Conservation (phyloP, 306 rosid species). For the Cucumis sativus region Cucumber_9930_V3 NC_026658.2:17067501-17068000, state of each 20-base stretch:
- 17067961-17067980: constrained; percentile 34
- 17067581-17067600: neutral
- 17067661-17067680: neutral
- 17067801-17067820: constrained; percentile 31
- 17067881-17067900: constrained; percentile 28
- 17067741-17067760: neutral
- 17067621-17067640: neutral
- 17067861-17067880: constrained; percentile 31
- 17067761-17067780: neutral
- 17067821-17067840: constrained; percentile 41
- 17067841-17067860: constrained; percentile 40
- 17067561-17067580: neutral
- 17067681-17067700: neutral
- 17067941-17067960: constrained; percentile 14
- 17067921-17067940: constrained; percentile 8
- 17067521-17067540: no score
- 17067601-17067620: neutral
- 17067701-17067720: neutral
- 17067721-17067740: neutral
- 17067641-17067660: neutral
- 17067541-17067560: no score
- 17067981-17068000: constrained; percentile 27
- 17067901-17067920: constrained; percentile 17
- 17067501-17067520: neutral
- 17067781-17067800: neutral